Base-by-base conservation (phyloP, 768 basidiomycete genomes). In the Suillus decipiens region DNA sequence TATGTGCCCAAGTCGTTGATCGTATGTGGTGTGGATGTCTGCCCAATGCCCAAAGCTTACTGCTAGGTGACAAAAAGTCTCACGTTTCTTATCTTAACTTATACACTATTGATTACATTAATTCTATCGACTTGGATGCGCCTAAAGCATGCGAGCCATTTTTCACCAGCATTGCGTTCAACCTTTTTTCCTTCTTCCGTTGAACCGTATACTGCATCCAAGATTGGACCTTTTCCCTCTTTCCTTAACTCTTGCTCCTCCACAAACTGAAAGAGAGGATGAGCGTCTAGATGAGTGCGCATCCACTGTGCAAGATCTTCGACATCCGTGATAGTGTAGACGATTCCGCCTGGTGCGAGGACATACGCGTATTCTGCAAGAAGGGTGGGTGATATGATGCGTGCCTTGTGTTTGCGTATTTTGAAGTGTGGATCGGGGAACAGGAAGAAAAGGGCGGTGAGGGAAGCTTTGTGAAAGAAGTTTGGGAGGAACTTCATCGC, bases 351-450 rank as follows among this genome's bases (percentile, higher is more conserved):
- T 0, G 92, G 92, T 33, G 86, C 84, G 48, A 99, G 85, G 28
- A 92, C 90, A 73, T 93, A 97, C 5, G 97, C 96, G 68, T 99
- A 99, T 73, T 99, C 97, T 31, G 97, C 95, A 22, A 99, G 84
- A 36, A 99, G 84, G n/a, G 96, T 96, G 7, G 95, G 92, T 59
- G 96, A 97, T 72, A 99, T 96, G 73, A 99, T 99, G 72, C 97
- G 89, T 2, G 96, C 96, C 79, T 99, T 99, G 82, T 99, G 96
- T 76, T 99, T 99, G 70, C 96, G 89, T 10, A 86, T 83, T 76
- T 99, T 99, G 85, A 99, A 99, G 75, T 99, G 97, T 0, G 97
- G 97, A 76, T 99, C 97, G 47, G 97, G 97, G 78, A 99, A 99
- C 63, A 99, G 85, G 81, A 99, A 99, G 79, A 99, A 99, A 57